These are phyloP conservation scores for Falciphora oryzae DNA, from an alignment of 2,329 filamentous ascomycete genomes.

Conservation along the genomic window DNA sequence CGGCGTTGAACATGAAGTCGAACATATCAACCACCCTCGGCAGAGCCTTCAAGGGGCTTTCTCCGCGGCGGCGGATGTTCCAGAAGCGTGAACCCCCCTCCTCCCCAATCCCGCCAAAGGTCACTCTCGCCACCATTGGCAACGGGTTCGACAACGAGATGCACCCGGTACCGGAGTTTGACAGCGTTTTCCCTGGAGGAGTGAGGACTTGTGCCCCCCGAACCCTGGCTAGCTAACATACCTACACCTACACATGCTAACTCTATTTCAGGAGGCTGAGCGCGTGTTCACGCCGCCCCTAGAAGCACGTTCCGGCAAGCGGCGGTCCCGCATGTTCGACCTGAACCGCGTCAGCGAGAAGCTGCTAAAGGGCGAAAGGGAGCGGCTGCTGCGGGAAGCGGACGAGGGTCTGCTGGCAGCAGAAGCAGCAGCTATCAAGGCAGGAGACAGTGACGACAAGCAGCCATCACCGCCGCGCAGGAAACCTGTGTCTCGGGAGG, in stretches of 20 bases:
- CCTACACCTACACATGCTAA: no score
- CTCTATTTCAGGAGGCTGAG: background rate
- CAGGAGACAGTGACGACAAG: background rate
- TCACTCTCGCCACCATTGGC: background rate
- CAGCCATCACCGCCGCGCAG: no score
- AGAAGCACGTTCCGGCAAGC: background rate
- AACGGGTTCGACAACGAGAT: background rate
- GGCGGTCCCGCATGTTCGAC: background rate
- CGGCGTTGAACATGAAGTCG: background rate
- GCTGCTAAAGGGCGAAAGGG: background rate
- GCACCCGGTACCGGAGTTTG: background rate
- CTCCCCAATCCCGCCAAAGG: background rate
- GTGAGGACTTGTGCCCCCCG: background rate
- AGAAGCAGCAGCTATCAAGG: background rate
- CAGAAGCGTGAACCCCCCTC: background rate
- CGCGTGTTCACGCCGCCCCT: background rate
- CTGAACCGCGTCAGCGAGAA: background rate
- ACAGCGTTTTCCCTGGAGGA: background rate
- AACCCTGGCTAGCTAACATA: background rate
- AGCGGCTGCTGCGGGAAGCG: background rate
- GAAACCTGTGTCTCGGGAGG: background rate
- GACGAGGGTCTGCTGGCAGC: no score
- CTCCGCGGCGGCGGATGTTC: background rate
- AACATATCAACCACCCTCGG: background rate
- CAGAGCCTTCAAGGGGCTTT: background rate